Conservation (phyloP, 139 green algal genomes). For the Zygnema circumcarinatum region DNA sequence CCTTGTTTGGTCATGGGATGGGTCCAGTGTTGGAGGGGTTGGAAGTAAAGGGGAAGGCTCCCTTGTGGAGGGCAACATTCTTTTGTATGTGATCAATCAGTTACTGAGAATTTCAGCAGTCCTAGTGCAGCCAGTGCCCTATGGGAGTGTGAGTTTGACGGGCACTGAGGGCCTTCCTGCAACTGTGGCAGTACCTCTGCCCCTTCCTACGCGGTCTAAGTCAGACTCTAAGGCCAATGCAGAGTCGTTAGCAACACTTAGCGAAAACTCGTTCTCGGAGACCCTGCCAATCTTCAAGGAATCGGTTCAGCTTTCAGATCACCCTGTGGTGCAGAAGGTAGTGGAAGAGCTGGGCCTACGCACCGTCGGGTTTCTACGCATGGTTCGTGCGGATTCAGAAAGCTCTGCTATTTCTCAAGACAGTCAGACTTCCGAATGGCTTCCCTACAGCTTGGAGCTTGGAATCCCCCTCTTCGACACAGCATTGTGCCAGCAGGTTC, state of each 20-base stretch:
- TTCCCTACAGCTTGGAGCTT: constrained; percentile 75
- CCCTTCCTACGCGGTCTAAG: not conserved
- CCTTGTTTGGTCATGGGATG: constrained; percentile 57
- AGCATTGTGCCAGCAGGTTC: constrained; percentile 70
- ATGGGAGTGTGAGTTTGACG: not conserved
- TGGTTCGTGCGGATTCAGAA: not conserved
- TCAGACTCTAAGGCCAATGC: not conserved
- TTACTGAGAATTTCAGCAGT: constrained; percentile 44
- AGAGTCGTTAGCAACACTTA: not conserved
- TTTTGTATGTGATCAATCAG: constrained; percentile 52
- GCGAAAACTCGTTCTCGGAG: not conserved
- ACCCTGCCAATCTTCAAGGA: not conserved
- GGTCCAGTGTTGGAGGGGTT: constrained; percentile 40
- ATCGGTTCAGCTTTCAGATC: not conserved
- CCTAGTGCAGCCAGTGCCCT: constrained; percentile 49
- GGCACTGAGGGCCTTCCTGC: not conserved
- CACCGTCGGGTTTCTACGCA: constrained; percentile 34
- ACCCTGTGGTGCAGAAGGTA: not conserved
- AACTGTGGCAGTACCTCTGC: constrained; percentile 2
- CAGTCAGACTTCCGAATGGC: constrained; percentile 62
- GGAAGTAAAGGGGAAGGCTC: constrained; percentile 37
- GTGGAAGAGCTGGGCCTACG: constrained; percentile 33
- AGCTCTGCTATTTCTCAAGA: not conserved
- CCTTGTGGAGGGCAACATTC: constrained; percentile 39
- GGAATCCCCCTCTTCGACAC: constrained; percentile 78